Evolutionary conservation across 2,329 filamentous ascomycete genomes (phyloP), one percentile per base, ranked within the genome.

Genomic region (Alternaria metachromatica): DNA sequence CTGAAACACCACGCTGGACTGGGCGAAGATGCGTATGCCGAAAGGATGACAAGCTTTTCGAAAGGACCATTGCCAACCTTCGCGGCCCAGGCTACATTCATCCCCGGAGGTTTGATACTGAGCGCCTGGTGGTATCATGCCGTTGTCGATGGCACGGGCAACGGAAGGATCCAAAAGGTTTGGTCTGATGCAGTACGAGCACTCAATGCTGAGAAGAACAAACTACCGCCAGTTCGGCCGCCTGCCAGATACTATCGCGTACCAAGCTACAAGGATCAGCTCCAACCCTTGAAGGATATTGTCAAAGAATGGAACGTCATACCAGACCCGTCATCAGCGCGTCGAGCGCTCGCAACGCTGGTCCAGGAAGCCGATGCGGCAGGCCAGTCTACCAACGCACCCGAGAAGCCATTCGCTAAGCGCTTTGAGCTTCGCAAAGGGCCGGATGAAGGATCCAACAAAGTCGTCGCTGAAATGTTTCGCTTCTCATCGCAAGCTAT

Each of bases 101-200:
- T 77, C 15, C 66, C 65, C 2, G 72, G 71, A n/a, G 75, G 75
- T 1, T 61, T 77, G 9, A 62, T 77, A 9, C 49, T 77, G 20
- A 76, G 73, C 45, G 55, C 71, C 2, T 76, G 74, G 63, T 60
- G 64, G 9, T 66, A 76, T 59, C 75, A 78, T 58, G 65, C 59
- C 25, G 64, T 71, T 15, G 37, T 65, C 10, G 73, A 76, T 50
- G 70, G 69, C 6, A 62, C 48, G 4, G 71, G 69, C 0, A 64
- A 71, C 11, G 58, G 63, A 8, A 62, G 53, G 15, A 57, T 74
- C 0, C 70, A 67, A 25, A 43, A 65, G 21, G 21, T 60, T 2
- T 74, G 69, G 70, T 69, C 66, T 23, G 23, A 43, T 4, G 23
- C 65, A 10, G 56, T 59, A 5, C 26, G 30, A 12, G 43, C 21